phyloP scores from a whole-genome alignment of 352 stramenopile species.

The Phytophthora podocarpi region DNA sequence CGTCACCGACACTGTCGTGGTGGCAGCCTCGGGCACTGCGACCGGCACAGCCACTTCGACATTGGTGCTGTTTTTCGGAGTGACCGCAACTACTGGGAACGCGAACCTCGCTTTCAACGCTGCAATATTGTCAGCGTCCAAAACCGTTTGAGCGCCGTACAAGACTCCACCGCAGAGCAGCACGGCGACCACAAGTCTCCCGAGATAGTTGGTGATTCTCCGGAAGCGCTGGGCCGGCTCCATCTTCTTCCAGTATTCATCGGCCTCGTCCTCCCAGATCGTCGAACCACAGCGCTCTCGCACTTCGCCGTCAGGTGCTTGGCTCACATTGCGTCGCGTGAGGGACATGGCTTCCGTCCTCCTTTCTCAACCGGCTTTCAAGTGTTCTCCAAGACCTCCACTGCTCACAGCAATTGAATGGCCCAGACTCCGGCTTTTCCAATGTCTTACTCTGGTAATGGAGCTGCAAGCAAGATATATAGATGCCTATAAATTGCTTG shows the following conservation, averaged over 20 bases:
- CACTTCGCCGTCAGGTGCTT: not conserved
- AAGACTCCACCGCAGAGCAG: constrained; percentile 28
- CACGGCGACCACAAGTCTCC: constrained; percentile 27
- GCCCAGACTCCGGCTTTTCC: constrained; percentile 2
- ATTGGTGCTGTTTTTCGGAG: constrained; percentile 12
- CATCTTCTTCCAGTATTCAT: constrained; percentile 82
- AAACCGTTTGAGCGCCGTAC: constrained; percentile 10
- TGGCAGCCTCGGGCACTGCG: not conserved
- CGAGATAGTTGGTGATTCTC: constrained; percentile 38
- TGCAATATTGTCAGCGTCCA: constrained; percentile 19
- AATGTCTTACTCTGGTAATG: not conserved
- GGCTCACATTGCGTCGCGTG: constrained; percentile 48
- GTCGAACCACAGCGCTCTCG: constrained; percentile 41
- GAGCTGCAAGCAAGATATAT: no score
- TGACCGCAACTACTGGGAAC: not conserved
- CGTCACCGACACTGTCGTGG: not conserved
- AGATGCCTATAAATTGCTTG: constrained; percentile 9
- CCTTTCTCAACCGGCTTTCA: constrained; percentile 18
- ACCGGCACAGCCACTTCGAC: not conserved
- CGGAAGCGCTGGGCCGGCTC: constrained; percentile 52
- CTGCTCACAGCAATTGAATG: not conserved
- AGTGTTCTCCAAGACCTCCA: not conserved
- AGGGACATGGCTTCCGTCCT: constrained; percentile 39
- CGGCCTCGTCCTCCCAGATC: constrained; percentile 70
- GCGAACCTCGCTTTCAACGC: constrained; percentile 22